Evolutionary conservation across 305 asterid species (phyloP).

Genomic region (Fraxinus platypoda): DNA sequence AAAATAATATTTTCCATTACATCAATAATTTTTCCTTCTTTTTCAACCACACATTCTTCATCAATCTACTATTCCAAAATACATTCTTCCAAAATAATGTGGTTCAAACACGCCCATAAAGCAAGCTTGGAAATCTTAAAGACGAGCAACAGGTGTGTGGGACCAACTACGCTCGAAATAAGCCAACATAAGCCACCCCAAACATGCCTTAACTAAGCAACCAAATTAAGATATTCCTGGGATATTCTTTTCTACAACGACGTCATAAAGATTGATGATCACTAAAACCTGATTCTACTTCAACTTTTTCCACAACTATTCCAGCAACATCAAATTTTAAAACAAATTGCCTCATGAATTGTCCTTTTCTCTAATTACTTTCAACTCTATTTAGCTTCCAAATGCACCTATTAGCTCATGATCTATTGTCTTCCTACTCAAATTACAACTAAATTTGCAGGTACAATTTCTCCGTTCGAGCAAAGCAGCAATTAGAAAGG

Average conservation of each 20-base stretch:
- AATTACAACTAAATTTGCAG: background rate
- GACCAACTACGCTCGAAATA: background rate
- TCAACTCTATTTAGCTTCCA: background rate
- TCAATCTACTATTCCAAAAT: no score
- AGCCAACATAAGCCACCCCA: background rate
- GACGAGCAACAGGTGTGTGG: background rate
- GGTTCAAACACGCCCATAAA: background rate
- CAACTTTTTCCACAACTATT: background rate
- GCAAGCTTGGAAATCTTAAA: background rate
- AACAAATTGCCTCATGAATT: background rate
- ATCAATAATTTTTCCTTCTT: no score
- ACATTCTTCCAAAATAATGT: no score
- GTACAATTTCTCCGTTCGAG: background rate
- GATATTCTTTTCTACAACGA: background rate
- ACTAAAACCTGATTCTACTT: background rate
- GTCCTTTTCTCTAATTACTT: background rate
- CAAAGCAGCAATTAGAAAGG: background rate
- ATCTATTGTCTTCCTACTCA: background rate
- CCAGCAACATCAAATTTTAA: background rate
- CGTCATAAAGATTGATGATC: background rate
- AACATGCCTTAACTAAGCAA: background rate
- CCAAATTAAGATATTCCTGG: background rate
- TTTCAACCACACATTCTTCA: no score
- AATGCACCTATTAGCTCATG: background rate
- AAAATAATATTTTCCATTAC: no score